Evolutionary conservation across 164 flowering plant genomes (phyloP).

Genomic region (Protea cynaroides): DNA sequence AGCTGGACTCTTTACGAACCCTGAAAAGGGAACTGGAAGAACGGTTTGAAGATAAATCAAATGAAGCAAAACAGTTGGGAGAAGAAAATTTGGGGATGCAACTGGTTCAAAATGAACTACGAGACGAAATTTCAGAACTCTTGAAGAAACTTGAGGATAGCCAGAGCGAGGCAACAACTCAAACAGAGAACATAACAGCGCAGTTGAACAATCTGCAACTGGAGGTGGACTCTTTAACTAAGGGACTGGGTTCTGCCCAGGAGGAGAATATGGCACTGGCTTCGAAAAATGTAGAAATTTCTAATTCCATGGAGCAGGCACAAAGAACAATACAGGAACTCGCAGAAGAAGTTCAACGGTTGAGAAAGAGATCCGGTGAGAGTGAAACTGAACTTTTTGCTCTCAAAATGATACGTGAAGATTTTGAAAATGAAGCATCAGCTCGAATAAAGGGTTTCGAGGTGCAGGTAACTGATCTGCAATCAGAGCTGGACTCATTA

Average conservation of each 20-base stretch:
- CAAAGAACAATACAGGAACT: slow-evolving; percentile 28
- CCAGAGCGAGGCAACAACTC: slow-evolving; percentile 25
- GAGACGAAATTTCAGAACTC: slow-evolving; percentile 23
- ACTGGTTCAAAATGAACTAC: slow-evolving; percentile 9
- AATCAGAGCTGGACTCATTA: slow-evolving; percentile 27
- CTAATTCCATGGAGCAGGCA: slow-evolving; percentile 35
- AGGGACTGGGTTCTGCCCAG: slow-evolving; percentile 19
- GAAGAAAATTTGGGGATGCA: slow-evolving; percentile 24
- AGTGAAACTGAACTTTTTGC: slow-evolving; percentile 34
- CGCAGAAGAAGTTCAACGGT: slow-evolving; percentile 26
- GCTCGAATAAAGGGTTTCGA: slow-evolving; percentile 25
- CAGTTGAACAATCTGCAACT: slow-evolving; percentile 18
- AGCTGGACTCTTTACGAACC: slow-evolving; percentile 22
- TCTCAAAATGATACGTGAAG: slow-evolving; percentile 30
- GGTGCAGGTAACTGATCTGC: slow-evolving; percentile 15
- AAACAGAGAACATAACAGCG: slow-evolving; percentile 23
- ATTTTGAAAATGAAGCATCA: slow-evolving; percentile 32
- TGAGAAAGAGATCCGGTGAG: slow-evolving; percentile 27
- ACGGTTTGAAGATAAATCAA: slow-evolving; percentile 20
- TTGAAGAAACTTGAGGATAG: slow-evolving; percentile 28
- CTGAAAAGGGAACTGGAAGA: slow-evolving; percentile 25
- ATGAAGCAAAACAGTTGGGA: slow-evolving; percentile 24
- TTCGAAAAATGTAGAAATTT: slow-evolving; percentile 25
- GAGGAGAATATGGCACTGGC: slow-evolving; percentile 42
- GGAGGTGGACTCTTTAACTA: slow-evolving; percentile 30